These are phyloP conservation scores for Micractinium sp. DNA, from an alignment of 139 green algal species.

Conservation along the genomic window DNA sequence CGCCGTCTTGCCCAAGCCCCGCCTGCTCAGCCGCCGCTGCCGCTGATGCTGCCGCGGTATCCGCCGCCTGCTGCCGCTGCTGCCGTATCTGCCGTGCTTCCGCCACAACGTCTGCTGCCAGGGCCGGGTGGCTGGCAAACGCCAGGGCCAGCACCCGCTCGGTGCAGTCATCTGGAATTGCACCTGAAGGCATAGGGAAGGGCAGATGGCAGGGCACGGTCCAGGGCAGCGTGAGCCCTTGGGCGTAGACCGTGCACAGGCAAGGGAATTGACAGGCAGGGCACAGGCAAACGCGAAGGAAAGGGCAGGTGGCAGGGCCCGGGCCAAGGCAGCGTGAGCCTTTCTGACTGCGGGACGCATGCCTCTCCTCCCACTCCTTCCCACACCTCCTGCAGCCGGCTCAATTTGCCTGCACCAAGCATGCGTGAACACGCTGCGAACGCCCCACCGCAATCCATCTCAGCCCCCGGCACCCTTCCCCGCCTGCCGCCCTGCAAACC, in stretches of 20 bases:
- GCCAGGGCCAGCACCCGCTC: slow-evolving; percentile 36
- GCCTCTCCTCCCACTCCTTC: background rate
- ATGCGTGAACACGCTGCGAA: background rate
- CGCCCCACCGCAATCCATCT: no score
- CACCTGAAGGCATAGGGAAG: background rate
- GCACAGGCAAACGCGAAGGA: no score
- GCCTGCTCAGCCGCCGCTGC: background rate
- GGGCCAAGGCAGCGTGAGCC: no score
- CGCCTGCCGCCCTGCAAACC: no score
- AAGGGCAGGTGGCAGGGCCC: no score
- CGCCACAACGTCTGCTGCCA: slow-evolving; percentile 33
- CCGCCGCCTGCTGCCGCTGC: background rate
- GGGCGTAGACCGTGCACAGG: background rate
- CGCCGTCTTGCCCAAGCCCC: no score
- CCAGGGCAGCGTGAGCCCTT: no score
- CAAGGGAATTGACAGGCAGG: background rate
- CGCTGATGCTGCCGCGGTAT: background rate
- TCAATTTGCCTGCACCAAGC: background rate
- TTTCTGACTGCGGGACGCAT: no score
- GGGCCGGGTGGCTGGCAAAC: slow-evolving; percentile 30
- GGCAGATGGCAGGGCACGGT: background rate
- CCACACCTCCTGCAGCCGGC: background rate
- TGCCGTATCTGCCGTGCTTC: slow-evolving; percentile 27
- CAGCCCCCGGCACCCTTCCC: background rate
- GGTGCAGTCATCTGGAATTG: slow-evolving; percentile 23